Evolutionary conservation across 805 yeast genomes (phyloP).

Genomic region (Blastobotrys attinorum): DNA sequence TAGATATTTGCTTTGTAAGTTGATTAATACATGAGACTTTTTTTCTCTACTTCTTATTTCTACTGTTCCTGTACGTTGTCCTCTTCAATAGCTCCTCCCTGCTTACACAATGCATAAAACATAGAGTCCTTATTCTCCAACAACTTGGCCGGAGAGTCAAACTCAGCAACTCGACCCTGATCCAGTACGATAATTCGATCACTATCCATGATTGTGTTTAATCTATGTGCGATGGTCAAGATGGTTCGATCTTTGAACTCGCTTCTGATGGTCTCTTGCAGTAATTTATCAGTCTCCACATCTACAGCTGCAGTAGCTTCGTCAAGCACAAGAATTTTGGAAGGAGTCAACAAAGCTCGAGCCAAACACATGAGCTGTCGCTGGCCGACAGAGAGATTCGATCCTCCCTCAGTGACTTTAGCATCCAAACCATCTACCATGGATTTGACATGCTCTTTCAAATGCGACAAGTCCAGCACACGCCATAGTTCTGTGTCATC

Average conservation of each 20-base stretch:
- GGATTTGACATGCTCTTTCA: conserved; percentile 51
- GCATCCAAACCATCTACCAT: conserved; percentile 53
- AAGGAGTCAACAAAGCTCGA: conserved; percentile 67
- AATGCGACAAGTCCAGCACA: conserved; percentile 69
- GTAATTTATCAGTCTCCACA: conserved; percentile 71
- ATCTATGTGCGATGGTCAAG: conserved; percentile 81
- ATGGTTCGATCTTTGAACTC: conserved; percentile 73
- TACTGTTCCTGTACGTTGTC: neutral
- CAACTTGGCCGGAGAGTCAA: conserved; percentile 62
- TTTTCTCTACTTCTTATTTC: neutral
- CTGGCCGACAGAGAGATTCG: conserved; percentile 85
- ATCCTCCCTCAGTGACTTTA: conserved; percentile 64
- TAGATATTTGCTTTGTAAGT: no score
- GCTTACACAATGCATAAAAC: conserved; percentile 67
- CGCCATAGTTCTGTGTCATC: conserved; percentile 78
- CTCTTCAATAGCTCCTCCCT: conserved; percentile 59
- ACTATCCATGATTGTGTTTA: conserved; percentile 79
- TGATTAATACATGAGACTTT: neutral
- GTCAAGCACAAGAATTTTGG: conserved; percentile 71
- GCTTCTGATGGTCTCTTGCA: conserved; percentile 70
- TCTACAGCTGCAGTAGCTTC: conserved; percentile 92
- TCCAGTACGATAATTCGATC: conserved; percentile 73
- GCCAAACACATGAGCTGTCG: conserved; percentile 79
- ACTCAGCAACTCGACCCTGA: conserved; percentile 66
- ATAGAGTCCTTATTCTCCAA: conserved; percentile 56